Evolutionary conservation across 1,139 yeast genomes (phyloP).

Genomic region (Yamadazyma sp.): DNA sequence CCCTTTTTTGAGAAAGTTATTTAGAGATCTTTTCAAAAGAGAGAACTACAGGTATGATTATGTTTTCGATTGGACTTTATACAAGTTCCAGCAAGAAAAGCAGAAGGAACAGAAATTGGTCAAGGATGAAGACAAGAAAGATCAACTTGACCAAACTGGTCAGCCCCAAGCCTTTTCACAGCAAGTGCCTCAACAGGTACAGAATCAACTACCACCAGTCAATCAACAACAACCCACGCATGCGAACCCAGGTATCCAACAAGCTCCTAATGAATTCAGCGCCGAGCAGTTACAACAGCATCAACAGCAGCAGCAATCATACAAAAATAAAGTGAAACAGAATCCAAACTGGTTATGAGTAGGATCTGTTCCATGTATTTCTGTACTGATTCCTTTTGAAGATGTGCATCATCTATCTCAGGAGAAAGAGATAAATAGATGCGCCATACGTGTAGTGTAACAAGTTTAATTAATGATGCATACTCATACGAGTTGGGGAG

Average conservation of each 20-base stretch:
- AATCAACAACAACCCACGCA: conserved; percentile 2
- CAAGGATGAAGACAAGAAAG: conserved; percentile 9
- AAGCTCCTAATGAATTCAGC: conserved; percentile 5
- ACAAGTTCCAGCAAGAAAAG: conserved; percentile 70
- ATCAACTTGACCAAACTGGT: conserved; percentile 11
- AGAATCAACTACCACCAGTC: conserved; percentile 4
- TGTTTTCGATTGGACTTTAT: conserved; percentile 95
- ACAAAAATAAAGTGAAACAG: conserved; percentile 14
- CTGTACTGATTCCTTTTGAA: too few relatives aligned
- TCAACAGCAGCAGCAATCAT: conserved; percentile 9
- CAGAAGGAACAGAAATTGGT: conserved; percentile 51
- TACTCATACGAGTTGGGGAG: not conserved
- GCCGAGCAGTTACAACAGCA: conserved; percentile 18
- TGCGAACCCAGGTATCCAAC: not conserved
- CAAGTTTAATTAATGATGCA: not conserved
- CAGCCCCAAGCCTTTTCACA: conserved; percentile 14
- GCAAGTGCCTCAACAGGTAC: conserved; percentile 12
- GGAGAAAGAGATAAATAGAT: not conserved
- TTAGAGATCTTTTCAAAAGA: conserved; percentile 85
- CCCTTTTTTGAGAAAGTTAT: conserved; percentile 80
- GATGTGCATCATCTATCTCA: not conserved
- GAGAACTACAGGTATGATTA: conserved; percentile 93
- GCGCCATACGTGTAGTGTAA: not conserved
- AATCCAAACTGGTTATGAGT: conserved; percentile 19
- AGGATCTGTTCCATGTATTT: too few relatives aligned